A percentile compares a stretch with the other conserved stretches of the same genome.
These are phyloP conservation scores for Leptographium galeiforme DNA, from an alignment of 2,329 filamentous ascomycete genomes.

Conservation along the genomic window DNA sequence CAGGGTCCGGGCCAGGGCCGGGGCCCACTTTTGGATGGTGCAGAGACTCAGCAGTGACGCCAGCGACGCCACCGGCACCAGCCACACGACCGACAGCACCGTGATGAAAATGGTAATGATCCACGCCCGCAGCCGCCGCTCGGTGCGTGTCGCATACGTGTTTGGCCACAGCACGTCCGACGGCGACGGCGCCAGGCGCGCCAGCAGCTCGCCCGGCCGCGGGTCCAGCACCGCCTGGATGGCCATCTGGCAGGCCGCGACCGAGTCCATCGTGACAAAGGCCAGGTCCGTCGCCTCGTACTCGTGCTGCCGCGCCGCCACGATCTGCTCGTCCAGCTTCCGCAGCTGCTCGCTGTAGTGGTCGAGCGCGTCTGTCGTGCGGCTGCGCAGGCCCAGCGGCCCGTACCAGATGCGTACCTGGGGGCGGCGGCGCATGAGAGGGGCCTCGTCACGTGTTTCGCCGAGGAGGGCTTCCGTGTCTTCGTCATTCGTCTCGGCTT, in stretches of 20 bases:
- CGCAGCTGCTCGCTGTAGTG: slow-evolving; percentile 84
- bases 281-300: slow-evolving; percentile 72
- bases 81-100: slow-evolving; percentile 77
- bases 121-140: slow-evolving; percentile 70
- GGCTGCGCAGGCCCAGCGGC: slow-evolving; percentile 55
- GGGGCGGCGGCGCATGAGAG: slow-evolving; percentile 41
- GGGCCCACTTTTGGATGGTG: slow-evolving; percentile 61
- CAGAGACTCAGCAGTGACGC: slow-evolving; percentile 71
- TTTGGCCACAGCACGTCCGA: slow-evolving; percentile 93
- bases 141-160: slow-evolving; percentile 66
- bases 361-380: slow-evolving; percentile 77
- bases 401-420: slow-evolving; percentile 68
- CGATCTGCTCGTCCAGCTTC: slow-evolving; percentile 62
- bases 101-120: slow-evolving; percentile 70
- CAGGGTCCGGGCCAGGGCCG: slow-evolving; percentile 54
- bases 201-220: slow-evolving; percentile 70
- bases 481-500: slow-evolving; percentile 17
- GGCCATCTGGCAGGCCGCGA: slow-evolving; percentile 86
- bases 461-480: neutral
- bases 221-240: slow-evolving; percentile 91
- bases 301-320: slow-evolving; percentile 54
- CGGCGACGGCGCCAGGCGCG: slow-evolving; percentile 75
- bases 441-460: neutral
- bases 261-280: slow-evolving; percentile 95
- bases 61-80: slow-evolving; percentile 65